Conservation (phyloP, 805 yeast genomes). For the Yamadazyma nakazawae region DNA sequence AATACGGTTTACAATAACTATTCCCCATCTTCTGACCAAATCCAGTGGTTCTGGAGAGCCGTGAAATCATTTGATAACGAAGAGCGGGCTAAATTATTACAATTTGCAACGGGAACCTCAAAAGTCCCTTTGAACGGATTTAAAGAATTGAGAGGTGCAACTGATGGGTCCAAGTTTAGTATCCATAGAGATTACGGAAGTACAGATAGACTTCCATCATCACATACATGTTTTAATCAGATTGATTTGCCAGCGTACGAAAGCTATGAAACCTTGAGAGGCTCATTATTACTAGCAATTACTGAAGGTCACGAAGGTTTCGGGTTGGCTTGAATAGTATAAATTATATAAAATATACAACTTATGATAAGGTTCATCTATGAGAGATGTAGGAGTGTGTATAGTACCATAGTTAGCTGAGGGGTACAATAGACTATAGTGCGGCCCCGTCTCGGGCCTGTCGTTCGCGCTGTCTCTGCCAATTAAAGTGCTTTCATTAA, state of each 20-base stretch:
- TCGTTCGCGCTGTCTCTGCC: background rate
- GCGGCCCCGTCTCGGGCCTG: conserved; percentile 6
- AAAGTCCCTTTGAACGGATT: conserved; percentile 95
- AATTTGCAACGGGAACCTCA: conserved; percentile 95
- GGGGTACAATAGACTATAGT: no score
- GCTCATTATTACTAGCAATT: conserved; percentile 76
- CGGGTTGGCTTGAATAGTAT: conserved; percentile 57
- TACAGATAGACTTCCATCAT: conserved; percentile 83
- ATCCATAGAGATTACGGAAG: conserved; percentile 88
- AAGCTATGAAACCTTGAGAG: conserved; percentile 79
- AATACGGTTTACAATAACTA: conserved; percentile 81
- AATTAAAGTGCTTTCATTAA: no score
- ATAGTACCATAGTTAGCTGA: no score
- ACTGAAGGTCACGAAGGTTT: conserved; percentile 97
- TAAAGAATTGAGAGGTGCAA: conserved; percentile 81
- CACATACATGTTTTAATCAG: conserved; percentile 94
- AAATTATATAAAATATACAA: conserved; percentile 14
- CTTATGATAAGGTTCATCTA: no score
- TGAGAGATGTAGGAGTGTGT: background rate
- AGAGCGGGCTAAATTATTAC: conserved; percentile 89
- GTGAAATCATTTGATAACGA: conserved; percentile 91
- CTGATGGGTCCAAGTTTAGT: conserved; percentile 80
- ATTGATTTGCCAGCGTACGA: conserved; percentile 91
- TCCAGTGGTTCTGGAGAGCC: conserved; percentile 98
- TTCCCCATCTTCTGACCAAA: conserved; percentile 76